Evolutionary conservation across 352 stramenopile species (phyloP), one percentile per base, ranked within the genome.

Genomic region (Globisporangium paddicum): DNA sequence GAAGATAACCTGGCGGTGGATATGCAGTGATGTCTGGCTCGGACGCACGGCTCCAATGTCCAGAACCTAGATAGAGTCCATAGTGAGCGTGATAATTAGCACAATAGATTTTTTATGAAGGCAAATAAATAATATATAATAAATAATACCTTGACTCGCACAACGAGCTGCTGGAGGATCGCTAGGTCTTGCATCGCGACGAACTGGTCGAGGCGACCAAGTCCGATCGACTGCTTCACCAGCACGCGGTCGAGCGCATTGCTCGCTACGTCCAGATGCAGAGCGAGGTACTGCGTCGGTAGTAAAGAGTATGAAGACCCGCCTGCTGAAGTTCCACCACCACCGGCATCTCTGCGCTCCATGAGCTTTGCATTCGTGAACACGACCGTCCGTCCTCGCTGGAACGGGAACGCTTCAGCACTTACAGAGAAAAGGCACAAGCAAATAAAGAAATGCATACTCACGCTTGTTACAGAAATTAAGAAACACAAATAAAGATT

Each of bases 11-110:
- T 90, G 79, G 10, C 77, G 73, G 18, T 84, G 73, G 18, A 87
- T 62, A 35, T 87, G 75, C 48, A 82, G 51, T 0, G 72, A 72
- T 0, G 75, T 81, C 41, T 83, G 76, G 41, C 76, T 87, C 0
- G 79, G 69, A 54, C 77, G 75, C 56, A 90, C 73, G 1, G 79
- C 79, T n/a, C 79, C 72, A 52, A 90, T 90, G 54, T 87, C 75
- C 2, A 87, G 72, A 19, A 90, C 71, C 65, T 72, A 55, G 5
- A 1, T 10, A 9, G 5, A 32, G n/a, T 47, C 3, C 2, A 40
- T 10, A 25, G 4, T 14, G 18, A 44, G 32, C 42, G 2, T 14
- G 4, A 13, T 11, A 32, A 10, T 8, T 11, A 25, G 30, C 18
- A 47, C 21, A n/a, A 47, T 26, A 19, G 3, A 9, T 26, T 11